Percentiles rank a stretch among this genome's conserved stretches.
phyloP scores from a whole-genome alignment of 352 stramenopile species.

The Pythium pyrilobum region DNA sequence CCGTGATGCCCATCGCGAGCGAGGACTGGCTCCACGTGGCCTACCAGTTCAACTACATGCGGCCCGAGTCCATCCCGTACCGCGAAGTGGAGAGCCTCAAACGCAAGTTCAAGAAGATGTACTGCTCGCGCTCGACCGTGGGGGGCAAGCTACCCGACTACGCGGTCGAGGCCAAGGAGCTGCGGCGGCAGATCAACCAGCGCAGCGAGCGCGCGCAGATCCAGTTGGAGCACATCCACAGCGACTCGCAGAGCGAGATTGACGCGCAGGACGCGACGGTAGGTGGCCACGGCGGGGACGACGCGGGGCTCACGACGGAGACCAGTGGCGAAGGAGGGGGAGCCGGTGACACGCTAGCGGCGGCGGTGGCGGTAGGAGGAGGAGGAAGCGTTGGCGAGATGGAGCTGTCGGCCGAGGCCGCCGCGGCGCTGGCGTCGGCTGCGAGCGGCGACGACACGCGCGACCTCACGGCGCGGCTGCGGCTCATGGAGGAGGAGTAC shows the following conservation, averaged over 20 bases:
- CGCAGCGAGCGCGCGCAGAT: slow-evolving; percentile 30
- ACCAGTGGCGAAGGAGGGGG: neutral
- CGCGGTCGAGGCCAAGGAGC: slow-evolving; percentile 43
- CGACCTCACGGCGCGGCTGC: slow-evolving; percentile 27
- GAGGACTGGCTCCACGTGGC: slow-evolving; percentile 65
- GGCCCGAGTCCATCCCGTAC: slow-evolving; percentile 54
- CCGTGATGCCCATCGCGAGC: slow-evolving; percentile 36
- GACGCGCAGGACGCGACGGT: slow-evolving; percentile 5
- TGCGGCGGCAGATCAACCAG: slow-evolving; percentile 43
- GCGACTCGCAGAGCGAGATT: slow-evolving; percentile 30
- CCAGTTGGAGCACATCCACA: slow-evolving; percentile 19
- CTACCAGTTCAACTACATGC: slow-evolving; percentile 64
- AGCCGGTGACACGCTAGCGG: no score
- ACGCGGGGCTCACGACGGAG: neutral
- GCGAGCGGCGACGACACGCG: slow-evolving; percentile 9
- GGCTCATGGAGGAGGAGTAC: slow-evolving; percentile 42
- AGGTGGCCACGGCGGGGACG: neutral
- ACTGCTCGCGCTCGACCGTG: slow-evolving; percentile 28
- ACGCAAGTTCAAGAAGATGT: slow-evolving; percentile 75
- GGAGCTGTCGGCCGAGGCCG: no score
- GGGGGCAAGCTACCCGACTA: slow-evolving; percentile 36
- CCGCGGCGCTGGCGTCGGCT: neutral
- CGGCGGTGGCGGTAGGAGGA: neutral
- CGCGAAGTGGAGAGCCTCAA: slow-evolving; percentile 58
- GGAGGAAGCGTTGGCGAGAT: neutral